Base-by-base conservation (phyloP, 2,329 filamentous ascomycete species). In the Zasmidium citrigriseum region DNA sequence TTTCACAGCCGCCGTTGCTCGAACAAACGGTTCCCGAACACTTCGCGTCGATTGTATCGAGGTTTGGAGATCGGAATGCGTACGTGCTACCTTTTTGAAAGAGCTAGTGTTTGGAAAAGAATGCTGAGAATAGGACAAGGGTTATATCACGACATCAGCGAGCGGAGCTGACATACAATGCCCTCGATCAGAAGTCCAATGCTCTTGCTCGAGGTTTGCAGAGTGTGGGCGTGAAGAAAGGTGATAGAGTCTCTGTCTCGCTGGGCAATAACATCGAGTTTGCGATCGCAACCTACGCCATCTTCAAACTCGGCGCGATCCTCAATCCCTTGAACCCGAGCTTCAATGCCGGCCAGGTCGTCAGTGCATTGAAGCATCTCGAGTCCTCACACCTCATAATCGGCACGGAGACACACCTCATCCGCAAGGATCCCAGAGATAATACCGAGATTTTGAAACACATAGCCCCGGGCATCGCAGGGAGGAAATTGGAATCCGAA, bases 281-380 rank as follows among this genome's bases (percentile, higher is more conserved):
- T 72, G 91, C 90, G 2, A 87, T 88, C 51, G 82, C 95, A 20
- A 93, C 89, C 4, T 98, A 98, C 75, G 93, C 93, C 0, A 75
- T 95, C 55, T 96, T 93, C 80, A 98, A 98, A 75, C 83, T 98
- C 10, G 95, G 95, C n/a, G 93, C 91, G 22, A 85, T 98, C 52
- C 80, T 98, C 62, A 85, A 96, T n/a, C 95, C 93, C 0, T 77
- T 98, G 22, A 98, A 99, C 73, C 93, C 93, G 20, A 88, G 86
- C 1, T 98, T 98, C 80, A 96, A 91, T 66, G 81, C 85, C 2
- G 74, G 79, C 4, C 95, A 98, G 77, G 86, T 98, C 9, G 80
- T 85, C 4, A 84, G 91, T 2, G 93, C 93, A 0, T 79, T 98
- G 24, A 82, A 82, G 9, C 93, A 96, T 68, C 83, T 99, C 0